These are phyloP conservation scores for Exophiala oligosperma DNA, from an alignment of 2,329 filamentous ascomycete species.

Conservation along the genomic window DNA sequence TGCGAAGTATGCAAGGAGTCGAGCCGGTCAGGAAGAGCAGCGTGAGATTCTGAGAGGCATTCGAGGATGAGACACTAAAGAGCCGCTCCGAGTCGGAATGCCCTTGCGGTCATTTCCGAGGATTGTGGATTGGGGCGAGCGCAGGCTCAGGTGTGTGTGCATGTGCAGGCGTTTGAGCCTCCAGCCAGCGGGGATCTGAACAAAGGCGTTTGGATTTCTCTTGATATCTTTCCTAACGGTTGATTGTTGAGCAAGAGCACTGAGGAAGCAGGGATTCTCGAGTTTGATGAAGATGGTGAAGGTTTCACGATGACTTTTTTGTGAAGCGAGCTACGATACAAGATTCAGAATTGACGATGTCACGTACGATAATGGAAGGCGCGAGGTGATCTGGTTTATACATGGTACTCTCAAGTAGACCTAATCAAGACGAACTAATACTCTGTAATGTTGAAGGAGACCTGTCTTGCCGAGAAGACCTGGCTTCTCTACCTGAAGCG, in stretches of 20 bases:
- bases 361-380: not conserved
- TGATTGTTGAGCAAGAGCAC: no score
- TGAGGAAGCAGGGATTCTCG: not conserved
- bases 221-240: no score
- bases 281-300: not conserved
- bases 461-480: no score
- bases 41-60: slow-evolving; percentile 9
- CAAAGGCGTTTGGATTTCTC: no score
- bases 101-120: not conserved
- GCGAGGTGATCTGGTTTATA: not conserved
- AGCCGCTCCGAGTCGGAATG: no score
- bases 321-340: not conserved
- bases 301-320: not conserved
- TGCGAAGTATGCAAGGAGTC: slow-evolving; percentile 18
- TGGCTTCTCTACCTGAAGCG: no score
- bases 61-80: no score
- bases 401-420: not conserved
- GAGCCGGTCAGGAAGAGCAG: slow-evolving; percentile 22
- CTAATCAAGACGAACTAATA: no score
- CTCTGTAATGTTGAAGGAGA: no score
- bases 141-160: no score
- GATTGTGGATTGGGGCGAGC: not conserved
- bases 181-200: no score
- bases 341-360: not conserved
- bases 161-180: no score